Conservation (phyloP, 257 asterid species). For the Solanum lignicaule region DNA sequence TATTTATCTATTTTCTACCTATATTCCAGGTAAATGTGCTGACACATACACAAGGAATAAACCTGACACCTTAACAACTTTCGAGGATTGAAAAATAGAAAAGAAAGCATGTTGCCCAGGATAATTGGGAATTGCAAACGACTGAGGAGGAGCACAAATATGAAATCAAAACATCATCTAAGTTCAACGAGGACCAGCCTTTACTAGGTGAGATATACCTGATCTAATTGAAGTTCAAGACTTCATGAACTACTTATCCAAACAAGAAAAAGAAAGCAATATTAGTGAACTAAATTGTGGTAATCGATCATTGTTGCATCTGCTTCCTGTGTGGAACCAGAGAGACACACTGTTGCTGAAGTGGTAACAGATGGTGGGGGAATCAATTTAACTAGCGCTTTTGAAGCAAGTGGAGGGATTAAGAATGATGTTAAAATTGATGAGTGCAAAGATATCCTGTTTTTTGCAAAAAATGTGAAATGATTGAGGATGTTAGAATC, state of each 20-base stretch:
- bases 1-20: background rate
- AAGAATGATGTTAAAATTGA: background rate
- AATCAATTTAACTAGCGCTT: background rate
- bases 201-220: background rate
- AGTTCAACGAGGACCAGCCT: background rate
- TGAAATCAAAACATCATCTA: slow-evolving; percentile 10
- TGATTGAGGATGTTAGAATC: background rate
- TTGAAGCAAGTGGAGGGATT: background rate
- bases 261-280: background rate
- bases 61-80: slow-evolving; percentile 18
- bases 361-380: background rate
- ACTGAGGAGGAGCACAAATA: slow-evolving; percentile 7
- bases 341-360: background rate
- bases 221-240: background rate
- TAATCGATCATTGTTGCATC: background rate
- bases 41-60: slow-evolving; percentile 42
- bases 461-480: background rate
- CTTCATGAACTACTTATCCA: background rate
- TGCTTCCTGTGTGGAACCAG: background rate
- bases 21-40: slow-evolving; percentile 63
- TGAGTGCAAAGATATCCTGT: background rate
- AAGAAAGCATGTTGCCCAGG: slow-evolving; percentile 42
- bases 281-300: background rate
- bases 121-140: slow-evolving; percentile 31
- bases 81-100: slow-evolving; percentile 21